phyloP scores from a whole-genome alignment of 1,284 basidiomycete species.

The Puccinia coronata region DNA sequence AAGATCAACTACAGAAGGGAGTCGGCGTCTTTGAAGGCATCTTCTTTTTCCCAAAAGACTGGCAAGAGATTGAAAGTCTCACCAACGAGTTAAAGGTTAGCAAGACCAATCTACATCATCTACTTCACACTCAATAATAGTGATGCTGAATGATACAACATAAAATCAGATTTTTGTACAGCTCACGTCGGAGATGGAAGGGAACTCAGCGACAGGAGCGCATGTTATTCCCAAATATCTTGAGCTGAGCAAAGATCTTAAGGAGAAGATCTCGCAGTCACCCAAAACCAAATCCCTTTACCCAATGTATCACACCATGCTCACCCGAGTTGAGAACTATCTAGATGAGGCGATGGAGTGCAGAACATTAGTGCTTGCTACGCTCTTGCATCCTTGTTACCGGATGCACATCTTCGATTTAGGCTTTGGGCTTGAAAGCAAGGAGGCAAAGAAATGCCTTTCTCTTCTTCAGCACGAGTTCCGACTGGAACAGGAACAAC shows the following conservation, averaged over 20 bases:
- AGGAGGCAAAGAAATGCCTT: neutral
- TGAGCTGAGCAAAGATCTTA: neutral
- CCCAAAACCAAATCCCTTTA: neutral
- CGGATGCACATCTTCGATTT: too few relatives aligned
- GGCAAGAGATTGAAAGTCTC: too few relatives aligned
- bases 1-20: neutral
- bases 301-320: slow-evolving; percentile 17
- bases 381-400: too few relatives aligned
- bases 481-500: neutral
- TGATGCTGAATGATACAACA: neutral
- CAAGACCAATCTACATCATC: neutral
- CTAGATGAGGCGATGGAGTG: neutral
- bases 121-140: neutral
- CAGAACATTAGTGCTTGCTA: too few relatives aligned
- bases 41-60: neutral
- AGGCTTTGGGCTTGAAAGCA: neutral
- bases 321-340: slow-evolving; percentile 2
- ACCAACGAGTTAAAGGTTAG: neutral
- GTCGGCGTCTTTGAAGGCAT: neutral
- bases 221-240: too few relatives aligned
- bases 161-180: too few relatives aligned
- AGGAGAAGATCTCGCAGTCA: neutral
- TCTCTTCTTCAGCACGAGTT: neutral
- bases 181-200: too few relatives aligned
- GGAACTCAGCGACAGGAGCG: too few relatives aligned